Conservation (phyloP, 108 stramenopile species). For the Cyclotella sp. region DNA sequence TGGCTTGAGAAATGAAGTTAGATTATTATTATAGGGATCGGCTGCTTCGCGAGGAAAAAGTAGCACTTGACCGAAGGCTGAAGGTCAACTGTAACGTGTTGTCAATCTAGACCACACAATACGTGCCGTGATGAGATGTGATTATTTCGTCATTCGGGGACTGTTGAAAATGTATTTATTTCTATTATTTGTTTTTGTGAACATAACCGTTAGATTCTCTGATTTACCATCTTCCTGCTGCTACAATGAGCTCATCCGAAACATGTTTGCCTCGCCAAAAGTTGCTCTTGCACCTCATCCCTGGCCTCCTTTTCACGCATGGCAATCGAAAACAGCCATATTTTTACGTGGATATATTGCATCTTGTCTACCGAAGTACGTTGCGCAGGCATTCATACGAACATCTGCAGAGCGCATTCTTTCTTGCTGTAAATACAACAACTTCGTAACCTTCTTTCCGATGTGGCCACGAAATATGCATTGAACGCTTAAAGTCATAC, state of each 20-base stretch:
- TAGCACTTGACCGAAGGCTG: not conserved
- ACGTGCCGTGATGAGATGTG: no score
- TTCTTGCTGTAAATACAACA: not conserved
- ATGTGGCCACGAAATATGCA: slow-evolving; percentile 36
- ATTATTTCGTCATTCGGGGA: no score
- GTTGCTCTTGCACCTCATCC: slow-evolving; percentile 32
- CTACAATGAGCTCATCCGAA: not conserved
- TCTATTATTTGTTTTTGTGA: not conserved
- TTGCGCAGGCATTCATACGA: slow-evolving; percentile 34
- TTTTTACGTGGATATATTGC: slow-evolving; percentile 28
- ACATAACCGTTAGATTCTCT: no score
- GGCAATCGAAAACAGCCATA: slow-evolving; percentile 40
- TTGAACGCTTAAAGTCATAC: slow-evolving; percentile 36
- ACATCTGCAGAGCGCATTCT: not conserved
- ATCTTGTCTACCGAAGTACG: slow-evolving; percentile 43
- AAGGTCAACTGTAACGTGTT: no score
- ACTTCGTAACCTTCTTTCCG: slow-evolving; percentile 28
- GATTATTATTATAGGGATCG: not conserved
- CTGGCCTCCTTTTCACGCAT: slow-evolving; percentile 40
- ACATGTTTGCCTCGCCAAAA: slow-evolving; percentile 6
- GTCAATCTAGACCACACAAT: no score
- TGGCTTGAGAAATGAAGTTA: not conserved
- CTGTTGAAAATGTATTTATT: no score
- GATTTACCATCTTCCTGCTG: no score
- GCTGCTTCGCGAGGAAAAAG: not conserved